These are phyloP conservation scores for Entophlyctis luteolus DNA, from an alignment of 192 early-diverging fungal species.

Conservation along the genomic window DNA sequence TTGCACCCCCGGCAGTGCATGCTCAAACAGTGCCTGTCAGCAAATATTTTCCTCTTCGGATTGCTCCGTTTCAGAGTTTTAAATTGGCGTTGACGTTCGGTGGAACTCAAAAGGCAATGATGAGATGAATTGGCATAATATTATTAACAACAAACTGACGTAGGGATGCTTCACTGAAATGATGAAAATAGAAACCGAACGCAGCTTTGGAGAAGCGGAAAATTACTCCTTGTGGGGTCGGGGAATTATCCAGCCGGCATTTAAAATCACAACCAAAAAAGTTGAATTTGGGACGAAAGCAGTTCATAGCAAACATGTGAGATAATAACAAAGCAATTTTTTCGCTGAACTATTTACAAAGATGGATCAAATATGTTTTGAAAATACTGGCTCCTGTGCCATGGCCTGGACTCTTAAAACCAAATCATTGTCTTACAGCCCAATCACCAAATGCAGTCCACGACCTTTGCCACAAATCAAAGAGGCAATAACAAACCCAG, in stretches of 20 bases:
- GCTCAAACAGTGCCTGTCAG: conserved; percentile 1
- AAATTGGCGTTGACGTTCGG: conserved; percentile 30
- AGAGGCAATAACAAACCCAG: conserved; percentile 30
- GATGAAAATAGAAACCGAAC: conserved; percentile 38
- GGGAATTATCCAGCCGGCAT: conserved; percentile 45
- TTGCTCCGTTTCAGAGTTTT: conserved; percentile 36
- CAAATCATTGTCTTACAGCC: conserved; percentile 17
- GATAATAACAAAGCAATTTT: not conserved
- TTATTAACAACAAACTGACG: not conserved
- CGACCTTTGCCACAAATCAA: conserved; percentile 32
- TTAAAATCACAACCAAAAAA: conserved; percentile 44
- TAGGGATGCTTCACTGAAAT: conserved; percentile 33
- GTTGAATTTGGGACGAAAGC: conserved; percentile 53
- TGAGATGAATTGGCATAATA: not conserved
- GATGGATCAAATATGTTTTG: conserved; percentile 42
- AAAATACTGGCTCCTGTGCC: conserved; percentile 42
- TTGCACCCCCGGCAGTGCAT: not conserved
- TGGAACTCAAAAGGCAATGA: conserved; percentile 37
- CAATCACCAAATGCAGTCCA: conserved; percentile 38
- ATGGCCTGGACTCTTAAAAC: conserved; percentile 42
- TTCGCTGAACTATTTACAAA: not conserved
- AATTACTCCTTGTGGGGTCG: conserved; percentile 36
- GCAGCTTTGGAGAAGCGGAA: conserved; percentile 40
- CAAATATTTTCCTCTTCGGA: conserved; percentile 40
- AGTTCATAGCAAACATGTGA: conserved; percentile 45